Percentiles rank a stretch among this genome's conserved stretches.
These are phyloP conservation scores for Fusarium goolgardi DNA, from an alignment of 2,329 filamentous ascomycete species.

Conservation along the genomic window DNA sequence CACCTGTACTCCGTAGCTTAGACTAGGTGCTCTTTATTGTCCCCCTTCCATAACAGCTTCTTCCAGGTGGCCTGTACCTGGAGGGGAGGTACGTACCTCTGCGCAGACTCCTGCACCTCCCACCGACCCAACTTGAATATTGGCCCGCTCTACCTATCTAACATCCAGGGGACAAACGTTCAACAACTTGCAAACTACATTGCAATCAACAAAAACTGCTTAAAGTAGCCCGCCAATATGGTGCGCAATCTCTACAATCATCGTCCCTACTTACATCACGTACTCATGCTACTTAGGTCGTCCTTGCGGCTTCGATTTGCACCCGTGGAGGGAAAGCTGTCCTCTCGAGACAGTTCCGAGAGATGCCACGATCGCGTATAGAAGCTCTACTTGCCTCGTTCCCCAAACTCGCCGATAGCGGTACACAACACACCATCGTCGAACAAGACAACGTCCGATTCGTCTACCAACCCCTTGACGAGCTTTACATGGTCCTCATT, in stretches of 20 bases:
- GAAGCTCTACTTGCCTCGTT: constrained; percentile 97
- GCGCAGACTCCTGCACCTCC: constrained; percentile 35
- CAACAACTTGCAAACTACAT: constrained; percentile 39
- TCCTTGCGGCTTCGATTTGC: constrained; percentile 98
- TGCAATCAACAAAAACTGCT: constrained; percentile 37
- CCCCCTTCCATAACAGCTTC: constrained; percentile 26
- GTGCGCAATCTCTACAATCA: constrained; percentile 46
- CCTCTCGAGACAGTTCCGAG: constrained; percentile 95
- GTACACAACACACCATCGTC: constrained; percentile 97
- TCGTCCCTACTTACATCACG: not conserved
- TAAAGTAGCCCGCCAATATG: constrained; percentile 53
- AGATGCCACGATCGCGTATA: constrained; percentile 96
- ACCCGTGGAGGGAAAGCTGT: constrained; percentile 98
- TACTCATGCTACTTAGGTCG: constrained; percentile 72
- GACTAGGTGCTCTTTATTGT: constrained; percentile 2
- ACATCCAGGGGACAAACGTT: constrained; percentile 44
- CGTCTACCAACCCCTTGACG: constrained; percentile 98
- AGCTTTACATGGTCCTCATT: constrained; percentile 99
- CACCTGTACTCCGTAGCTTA: not conserved
- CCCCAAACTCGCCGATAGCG: constrained; percentile 94
- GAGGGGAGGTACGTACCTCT: constrained; percentile 38
- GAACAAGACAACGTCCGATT: constrained; percentile 99
- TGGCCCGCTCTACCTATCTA: constrained; percentile 48
- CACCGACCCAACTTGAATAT: constrained; percentile 48
- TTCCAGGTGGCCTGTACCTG: constrained; percentile 39